phyloP scores from a whole-genome alignment of 2,329 filamentous ascomycete genomes.

The Colletotrichum endophyticum region DNA sequence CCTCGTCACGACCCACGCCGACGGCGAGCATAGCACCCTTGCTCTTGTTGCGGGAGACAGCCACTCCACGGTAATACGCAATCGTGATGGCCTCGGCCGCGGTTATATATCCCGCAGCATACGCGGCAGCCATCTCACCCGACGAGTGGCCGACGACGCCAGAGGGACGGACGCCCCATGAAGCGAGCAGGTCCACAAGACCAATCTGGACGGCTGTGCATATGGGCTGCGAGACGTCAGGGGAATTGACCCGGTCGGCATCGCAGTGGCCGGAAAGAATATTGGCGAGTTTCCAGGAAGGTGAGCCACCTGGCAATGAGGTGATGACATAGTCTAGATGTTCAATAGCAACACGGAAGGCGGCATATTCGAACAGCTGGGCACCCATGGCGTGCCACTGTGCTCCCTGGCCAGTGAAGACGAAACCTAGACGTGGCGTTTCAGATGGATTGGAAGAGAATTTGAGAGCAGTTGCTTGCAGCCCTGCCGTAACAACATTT shows the following conservation, averaged over 20 bases:
- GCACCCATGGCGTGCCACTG: background rate
- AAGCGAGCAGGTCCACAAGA: conserved; percentile 41
- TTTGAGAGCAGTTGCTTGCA: background rate
- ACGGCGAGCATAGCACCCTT: conserved; percentile 41
- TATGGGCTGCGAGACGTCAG: conserved; percentile 27
- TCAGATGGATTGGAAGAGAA: background rate
- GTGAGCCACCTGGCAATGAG: background rate
- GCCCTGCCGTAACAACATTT: background rate
- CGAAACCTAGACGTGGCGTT: background rate
- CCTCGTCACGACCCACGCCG: conserved; percentile 32
- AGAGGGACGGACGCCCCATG: conserved; percentile 31
- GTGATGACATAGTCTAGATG: accelerated
- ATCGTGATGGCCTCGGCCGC: conserved; percentile 37
- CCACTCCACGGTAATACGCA: conserved; percentile 42
- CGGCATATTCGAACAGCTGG: background rate
- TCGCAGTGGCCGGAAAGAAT: background rate
- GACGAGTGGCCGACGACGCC: conserved; percentile 45
- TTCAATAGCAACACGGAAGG: accelerated
- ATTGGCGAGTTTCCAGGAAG: accelerated
- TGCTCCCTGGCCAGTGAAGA: background rate
- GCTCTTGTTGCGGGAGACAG: background rate
- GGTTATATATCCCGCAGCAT: conserved; percentile 39
- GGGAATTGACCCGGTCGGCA: accelerated
- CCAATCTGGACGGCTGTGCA: conserved; percentile 42
- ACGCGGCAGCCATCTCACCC: conserved; percentile 51